phyloP scores from a whole-genome alignment of 352 stramenopile species.

The Pythium aristosporum region DNA sequence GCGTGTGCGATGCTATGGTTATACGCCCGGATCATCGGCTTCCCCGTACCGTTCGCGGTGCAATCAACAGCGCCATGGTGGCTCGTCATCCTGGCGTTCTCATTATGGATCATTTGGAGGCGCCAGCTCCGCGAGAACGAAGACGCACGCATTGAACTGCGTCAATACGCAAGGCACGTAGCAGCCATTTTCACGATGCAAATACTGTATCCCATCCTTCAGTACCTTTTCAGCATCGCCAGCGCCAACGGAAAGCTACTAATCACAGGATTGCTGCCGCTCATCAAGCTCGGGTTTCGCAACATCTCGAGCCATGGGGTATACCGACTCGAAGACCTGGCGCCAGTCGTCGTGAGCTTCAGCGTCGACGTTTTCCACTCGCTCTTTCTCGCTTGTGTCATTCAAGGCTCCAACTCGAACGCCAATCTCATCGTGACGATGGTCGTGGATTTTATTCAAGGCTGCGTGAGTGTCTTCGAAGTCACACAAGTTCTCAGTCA shows the following conservation, averaged over 20 bases:
- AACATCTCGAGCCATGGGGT: conserved; percentile 29
- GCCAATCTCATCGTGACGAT: conserved; percentile 2
- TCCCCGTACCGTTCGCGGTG: conserved; percentile 16
- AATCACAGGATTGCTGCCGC: conserved; percentile 26
- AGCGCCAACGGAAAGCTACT: background rate
- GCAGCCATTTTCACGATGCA: background rate
- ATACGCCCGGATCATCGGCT: conserved; percentile 1
- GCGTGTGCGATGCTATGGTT: background rate
- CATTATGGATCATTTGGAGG: conserved; percentile 3
- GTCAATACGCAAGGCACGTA: background rate
- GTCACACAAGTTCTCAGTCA: background rate
- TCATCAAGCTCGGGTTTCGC: conserved; percentile 41
- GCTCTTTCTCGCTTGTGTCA: conserved; percentile 18
- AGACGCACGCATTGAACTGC: too few relatives aligned
- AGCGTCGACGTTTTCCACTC: conserved; percentile 26
- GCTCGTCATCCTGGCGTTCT: conserved; percentile 16
- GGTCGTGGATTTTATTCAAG: conserved; percentile 4
- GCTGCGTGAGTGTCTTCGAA: conserved; percentile 1
- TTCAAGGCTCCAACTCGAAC: conserved; percentile 2
- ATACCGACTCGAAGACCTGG: conserved; percentile 25
- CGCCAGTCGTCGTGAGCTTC: conserved; percentile 20
- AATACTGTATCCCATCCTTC: conserved; percentile 10
- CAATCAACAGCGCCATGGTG: conserved; percentile 24
- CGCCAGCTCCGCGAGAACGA: background rate
- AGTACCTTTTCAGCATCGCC: conserved; percentile 12